Evolutionary conservation across 352 stramenopile species (phyloP).

Genomic region (Pythium brachiatum): DNA sequence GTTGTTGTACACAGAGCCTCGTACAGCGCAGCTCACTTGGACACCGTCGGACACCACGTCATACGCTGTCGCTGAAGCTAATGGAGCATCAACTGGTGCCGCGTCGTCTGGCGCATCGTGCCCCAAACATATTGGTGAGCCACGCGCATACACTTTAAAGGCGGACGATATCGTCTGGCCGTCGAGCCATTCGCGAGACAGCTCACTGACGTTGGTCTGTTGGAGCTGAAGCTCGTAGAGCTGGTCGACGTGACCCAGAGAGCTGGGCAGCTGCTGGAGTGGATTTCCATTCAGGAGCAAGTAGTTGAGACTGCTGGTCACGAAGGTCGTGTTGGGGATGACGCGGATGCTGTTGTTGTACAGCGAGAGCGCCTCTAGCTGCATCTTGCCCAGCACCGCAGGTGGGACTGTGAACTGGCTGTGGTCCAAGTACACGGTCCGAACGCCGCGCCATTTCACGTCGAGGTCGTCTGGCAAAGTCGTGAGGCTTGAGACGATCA

Average conservation of each 20-base stretch:
- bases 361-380: conserved; percentile 20
- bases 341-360: conserved; percentile 11
- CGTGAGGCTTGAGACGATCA: conserved; percentile 25
- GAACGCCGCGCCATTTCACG: conserved; percentile 11
- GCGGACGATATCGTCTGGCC: not conserved
- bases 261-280: not conserved
- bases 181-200: not conserved
- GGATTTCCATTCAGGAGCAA: conserved; percentile 13
- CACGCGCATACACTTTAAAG: conserved; percentile 1
- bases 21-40: not conserved
- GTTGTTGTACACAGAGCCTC: not conserved
- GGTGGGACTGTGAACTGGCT: conserved; percentile 8
- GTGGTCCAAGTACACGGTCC: conserved; percentile 19
- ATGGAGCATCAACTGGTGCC: not conserved
- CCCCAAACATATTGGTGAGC: conserved; percentile 2
- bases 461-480: conserved; percentile 14
- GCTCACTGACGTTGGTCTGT: not conserved
- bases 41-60: not conserved
- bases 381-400: conserved; percentile 7
- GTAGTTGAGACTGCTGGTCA: conserved; percentile 5
- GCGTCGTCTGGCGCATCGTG: not conserved
- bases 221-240: conserved; percentile 17
- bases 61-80: not conserved
- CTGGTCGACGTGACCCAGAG: not conserved
- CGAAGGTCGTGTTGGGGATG: conserved; percentile 12